These are phyloP conservation scores for Chlorella sp. DNA, from an alignment of 139 green algal genomes.

Conservation along the genomic window DNA sequence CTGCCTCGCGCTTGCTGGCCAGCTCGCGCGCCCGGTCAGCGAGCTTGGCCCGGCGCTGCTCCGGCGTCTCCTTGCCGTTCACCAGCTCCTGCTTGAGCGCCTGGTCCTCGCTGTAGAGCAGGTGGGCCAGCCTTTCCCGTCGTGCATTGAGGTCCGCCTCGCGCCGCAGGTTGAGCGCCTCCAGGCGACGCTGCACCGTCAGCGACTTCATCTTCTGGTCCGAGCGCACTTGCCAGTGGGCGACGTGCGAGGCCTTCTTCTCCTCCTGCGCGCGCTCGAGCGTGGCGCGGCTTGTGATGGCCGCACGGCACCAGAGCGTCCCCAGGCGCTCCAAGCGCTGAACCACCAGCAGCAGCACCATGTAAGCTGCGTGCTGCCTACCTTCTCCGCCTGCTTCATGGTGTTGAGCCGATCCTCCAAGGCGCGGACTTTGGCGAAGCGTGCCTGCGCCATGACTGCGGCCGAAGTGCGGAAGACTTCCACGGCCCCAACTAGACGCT, in stretches of 20 bases:
- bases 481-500: too few relatives aligned
- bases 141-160: constrained; percentile 34
- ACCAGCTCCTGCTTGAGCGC: constrained; percentile 73
- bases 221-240: neutral
- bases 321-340: too few relatives aligned
- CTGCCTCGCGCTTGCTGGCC: constrained; percentile 29
- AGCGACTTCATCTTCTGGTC: constrained; percentile 15
- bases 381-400: neutral
- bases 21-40: constrained; percentile 35
- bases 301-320: too few relatives aligned
- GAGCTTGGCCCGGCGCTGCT: constrained; percentile 43
- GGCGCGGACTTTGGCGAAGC: constrained; percentile 4
- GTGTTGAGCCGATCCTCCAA: constrained; percentile 6
- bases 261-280: neutral
- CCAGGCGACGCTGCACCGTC: constrained; percentile 26
- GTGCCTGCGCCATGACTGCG: neutral
- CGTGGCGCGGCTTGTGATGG: too few relatives aligned
- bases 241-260: neutral
- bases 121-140: constrained; percentile 28
- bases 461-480: too few relatives aligned
- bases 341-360: too few relatives aligned
- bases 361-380: too few relatives aligned
- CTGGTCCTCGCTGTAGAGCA: constrained; percentile 74
- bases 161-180: constrained; percentile 22
- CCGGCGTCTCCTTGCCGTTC: constrained; percentile 37